Conservation (phyloP, 306 rosid genomes). For the Lagenaria siceraria region DNA sequence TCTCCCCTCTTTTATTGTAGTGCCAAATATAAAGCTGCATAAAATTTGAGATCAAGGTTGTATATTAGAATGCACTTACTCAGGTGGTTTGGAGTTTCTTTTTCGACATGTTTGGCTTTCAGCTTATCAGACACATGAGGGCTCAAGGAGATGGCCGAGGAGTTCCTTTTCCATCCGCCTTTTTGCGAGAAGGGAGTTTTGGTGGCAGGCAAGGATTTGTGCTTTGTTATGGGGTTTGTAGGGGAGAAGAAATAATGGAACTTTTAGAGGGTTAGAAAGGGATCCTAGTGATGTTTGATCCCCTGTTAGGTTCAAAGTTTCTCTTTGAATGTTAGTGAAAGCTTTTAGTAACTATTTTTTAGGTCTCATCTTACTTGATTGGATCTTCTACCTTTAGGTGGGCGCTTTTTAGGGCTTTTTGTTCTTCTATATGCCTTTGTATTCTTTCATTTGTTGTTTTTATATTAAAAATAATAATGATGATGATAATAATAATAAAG, state of each 20-base stretch:
- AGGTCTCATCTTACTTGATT: background rate
- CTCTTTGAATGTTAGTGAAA: background rate
- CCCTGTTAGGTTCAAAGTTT: background rate
- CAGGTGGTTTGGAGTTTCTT: too few relatives aligned
- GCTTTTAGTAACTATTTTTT: background rate
- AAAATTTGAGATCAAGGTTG: slow-evolving; percentile 14
- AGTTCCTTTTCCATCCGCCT: background rate
- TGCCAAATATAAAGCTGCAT: slow-evolving; percentile 86
- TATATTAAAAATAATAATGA: too few relatives aligned
- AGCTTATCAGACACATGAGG: background rate
- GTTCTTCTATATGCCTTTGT: too few relatives aligned
- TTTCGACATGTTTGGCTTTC: background rate
- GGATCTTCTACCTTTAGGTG: background rate
- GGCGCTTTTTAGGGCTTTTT: background rate
- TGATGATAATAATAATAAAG: background rate
- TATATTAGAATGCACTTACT: background rate
- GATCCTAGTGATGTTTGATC: background rate
- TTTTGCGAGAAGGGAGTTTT: background rate
- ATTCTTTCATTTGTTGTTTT: background rate
- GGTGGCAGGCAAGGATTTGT: background rate
- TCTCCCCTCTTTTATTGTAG: slow-evolving; percentile 62
- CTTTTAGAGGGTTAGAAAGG: background rate
- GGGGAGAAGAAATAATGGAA: background rate
- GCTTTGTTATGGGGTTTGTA: background rate
- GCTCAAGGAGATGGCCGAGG: background rate